phyloP scores from a whole-genome alignment of 2,329 filamentous ascomycete species.

The Nemania bipapillata region DNA sequence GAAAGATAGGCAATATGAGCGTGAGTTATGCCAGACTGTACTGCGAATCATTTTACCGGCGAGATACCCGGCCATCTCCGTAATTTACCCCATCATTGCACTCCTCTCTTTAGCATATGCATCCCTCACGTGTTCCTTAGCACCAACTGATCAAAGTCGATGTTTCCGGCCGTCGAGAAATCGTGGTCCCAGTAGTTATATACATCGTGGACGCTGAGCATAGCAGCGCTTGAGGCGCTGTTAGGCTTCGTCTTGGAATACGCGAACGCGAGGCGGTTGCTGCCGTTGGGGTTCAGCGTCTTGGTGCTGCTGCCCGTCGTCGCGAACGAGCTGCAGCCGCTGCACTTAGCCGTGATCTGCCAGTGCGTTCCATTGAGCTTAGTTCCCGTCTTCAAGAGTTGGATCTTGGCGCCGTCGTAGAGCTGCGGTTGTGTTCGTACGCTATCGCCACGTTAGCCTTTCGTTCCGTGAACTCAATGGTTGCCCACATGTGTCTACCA shows the following conservation, averaged over 20 bases:
- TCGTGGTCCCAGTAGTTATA: constrained; percentile 51
- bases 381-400: constrained; percentile 53
- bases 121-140: constrained; percentile 43
- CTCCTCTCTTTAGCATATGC: neutral
- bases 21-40: neutral
- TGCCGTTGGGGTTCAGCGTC: constrained; percentile 86
- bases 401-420: constrained; percentile 49
- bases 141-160: constrained; percentile 46
- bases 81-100: neutral
- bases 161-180: constrained; percentile 47
- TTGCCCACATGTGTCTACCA: neutral
- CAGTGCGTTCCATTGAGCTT: constrained; percentile 56
- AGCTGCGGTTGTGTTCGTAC: constrained; percentile 52
- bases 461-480: neutral
- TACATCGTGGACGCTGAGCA: constrained; percentile 48
- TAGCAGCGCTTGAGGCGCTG: constrained; percentile 40
- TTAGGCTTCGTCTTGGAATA: constrained; percentile 46
- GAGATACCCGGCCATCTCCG: neutral
- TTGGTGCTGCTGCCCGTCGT: constrained; percentile 42
- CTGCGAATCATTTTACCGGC: constrained; percentile 1
- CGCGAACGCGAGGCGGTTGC: constrained; percentile 77
- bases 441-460: constrained; percentile 41
- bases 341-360: constrained; percentile 56
- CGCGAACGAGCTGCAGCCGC: constrained; percentile 52
- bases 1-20: neutral